These are phyloP conservation scores for Penicillium sp. DNA, from an alignment of 2,329 filamentous ascomycete genomes.

Conservation along the genomic window DNA sequence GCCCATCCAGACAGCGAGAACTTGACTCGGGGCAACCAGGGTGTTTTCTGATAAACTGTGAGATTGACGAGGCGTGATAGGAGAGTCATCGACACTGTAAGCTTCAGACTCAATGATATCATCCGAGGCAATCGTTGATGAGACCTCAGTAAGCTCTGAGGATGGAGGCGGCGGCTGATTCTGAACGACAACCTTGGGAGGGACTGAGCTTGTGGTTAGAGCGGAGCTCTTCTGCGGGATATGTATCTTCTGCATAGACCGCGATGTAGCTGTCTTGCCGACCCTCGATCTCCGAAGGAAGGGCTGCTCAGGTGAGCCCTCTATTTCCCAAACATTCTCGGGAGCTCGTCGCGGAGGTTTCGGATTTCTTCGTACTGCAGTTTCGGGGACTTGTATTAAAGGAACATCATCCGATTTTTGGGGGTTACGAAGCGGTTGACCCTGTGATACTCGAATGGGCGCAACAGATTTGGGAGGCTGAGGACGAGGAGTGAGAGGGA, in stretches of 20 bases:
- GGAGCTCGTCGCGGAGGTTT: conserved; percentile 22
- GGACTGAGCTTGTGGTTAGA: conserved; percentile 4
- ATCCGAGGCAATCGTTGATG: conserved; percentile 8
- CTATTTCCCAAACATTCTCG: conserved; percentile 39
- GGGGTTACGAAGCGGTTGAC: conserved; percentile 12
- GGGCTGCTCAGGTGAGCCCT: conserved; percentile 33
- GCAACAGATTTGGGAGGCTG: conserved; percentile 19
- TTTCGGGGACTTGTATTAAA: conserved; percentile 13
- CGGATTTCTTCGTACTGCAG: conserved; percentile 22
- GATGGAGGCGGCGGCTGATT: conserved; percentile 15
- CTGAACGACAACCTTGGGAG: conserved; percentile 9
- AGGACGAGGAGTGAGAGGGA: conserved; percentile 30
- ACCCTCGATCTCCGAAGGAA: conserved; percentile 20
- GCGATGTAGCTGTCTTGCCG: conserved; percentile 8
- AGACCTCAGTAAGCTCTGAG: conserved; percentile 17
- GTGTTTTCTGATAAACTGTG: conserved; percentile 14
- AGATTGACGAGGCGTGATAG: conserved; percentile 15
- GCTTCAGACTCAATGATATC: conserved; percentile 12
- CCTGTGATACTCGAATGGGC: conserved; percentile 12
- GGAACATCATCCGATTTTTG: conserved; percentile 16
- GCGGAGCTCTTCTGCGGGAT: conserved; percentile 3
- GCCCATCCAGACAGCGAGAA: conserved; percentile 60
- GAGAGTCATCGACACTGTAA: conserved; percentile 11
- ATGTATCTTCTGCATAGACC: conserved; percentile 4
- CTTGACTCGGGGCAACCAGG: conserved; percentile 50